Percentiles rank a stretch among this genome's conserved stretches.
Conservation (phyloP, 2,329 filamentous ascomycete species). For the Hypoxylon sp. region DNA sequence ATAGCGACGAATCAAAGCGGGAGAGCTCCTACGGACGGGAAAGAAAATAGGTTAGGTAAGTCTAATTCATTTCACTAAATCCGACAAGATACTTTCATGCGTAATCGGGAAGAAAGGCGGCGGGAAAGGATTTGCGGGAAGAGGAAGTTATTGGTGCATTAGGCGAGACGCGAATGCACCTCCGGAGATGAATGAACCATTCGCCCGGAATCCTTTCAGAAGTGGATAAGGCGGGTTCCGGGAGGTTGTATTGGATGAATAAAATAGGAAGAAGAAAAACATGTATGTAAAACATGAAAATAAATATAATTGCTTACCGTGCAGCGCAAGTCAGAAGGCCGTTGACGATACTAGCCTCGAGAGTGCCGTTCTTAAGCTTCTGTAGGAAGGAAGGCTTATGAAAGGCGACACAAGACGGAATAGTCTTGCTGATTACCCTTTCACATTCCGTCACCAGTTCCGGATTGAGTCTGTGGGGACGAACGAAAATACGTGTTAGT, state of each 20-base stretch:
- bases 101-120: slow-evolving; percentile 36
- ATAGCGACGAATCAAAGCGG: slow-evolving; percentile 70
- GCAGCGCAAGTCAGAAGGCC: slow-evolving; percentile 71
- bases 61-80: slow-evolving; percentile 24
- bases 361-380: slow-evolving; percentile 69
- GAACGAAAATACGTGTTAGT: slow-evolving; percentile 49
- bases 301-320: slow-evolving; percentile 62
- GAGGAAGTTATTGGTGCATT: slow-evolving; percentile 38
- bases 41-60: slow-evolving; percentile 39
- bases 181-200: slow-evolving; percentile 47
- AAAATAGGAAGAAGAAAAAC: slow-evolving; percentile 29
- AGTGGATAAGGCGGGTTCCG: slow-evolving; percentile 42
- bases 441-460: slow-evolving; percentile 73
- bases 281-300: slow-evolving; percentile 17
- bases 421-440: slow-evolving; percentile 72
- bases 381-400: slow-evolving; percentile 74
- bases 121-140: slow-evolving; percentile 30
- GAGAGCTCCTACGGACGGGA: slow-evolving; percentile 64
- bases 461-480: slow-evolving; percentile 63
- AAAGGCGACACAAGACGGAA: slow-evolving; percentile 73
- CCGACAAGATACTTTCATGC: slow-evolving; percentile 28
- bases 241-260: slow-evolving; percentile 24
- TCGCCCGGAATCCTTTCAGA: slow-evolving; percentile 45
- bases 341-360: slow-evolving; percentile 71
- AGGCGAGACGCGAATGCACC: slow-evolving; percentile 46